These are phyloP conservation scores for Aegilops bicornis DNA, from an alignment of 176 grass and related monocot genomes.

Conservation along the genomic window DNA sequence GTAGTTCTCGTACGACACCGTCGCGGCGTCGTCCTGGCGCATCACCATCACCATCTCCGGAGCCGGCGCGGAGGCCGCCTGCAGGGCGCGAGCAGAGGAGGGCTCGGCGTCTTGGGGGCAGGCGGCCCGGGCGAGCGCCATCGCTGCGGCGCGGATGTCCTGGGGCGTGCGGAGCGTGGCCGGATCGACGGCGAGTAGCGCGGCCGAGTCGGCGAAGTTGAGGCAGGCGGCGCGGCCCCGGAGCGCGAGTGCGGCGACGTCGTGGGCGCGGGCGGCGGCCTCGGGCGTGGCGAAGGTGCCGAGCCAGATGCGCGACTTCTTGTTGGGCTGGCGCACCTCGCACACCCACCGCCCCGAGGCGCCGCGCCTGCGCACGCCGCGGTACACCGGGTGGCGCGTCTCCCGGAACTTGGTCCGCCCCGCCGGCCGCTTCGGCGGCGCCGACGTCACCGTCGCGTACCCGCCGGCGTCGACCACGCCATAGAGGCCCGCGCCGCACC, in stretches of 20 bases:
- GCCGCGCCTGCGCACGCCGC: too few relatives aligned
- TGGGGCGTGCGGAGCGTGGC: constrained; percentile 46
- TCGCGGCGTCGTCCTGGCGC: too few relatives aligned
- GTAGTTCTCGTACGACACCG: too few relatives aligned
- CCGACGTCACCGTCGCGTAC: too few relatives aligned
- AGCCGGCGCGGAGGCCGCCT: too few relatives aligned
- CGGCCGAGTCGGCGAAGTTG: constrained; percentile 78
- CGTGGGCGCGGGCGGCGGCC: constrained; percentile 84
- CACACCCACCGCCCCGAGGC: constrained; percentile 59
- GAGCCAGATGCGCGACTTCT: constrained; percentile 91
- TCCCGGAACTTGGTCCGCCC: too few relatives aligned
- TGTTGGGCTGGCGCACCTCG: constrained; percentile 80
- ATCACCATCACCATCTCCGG: too few relatives aligned
- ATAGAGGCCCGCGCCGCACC: background rate
- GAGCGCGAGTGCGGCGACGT: constrained; percentile 72
- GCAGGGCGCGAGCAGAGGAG: too few relatives aligned
- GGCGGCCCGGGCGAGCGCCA: constrained; percentile 50
- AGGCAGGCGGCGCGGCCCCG: constrained; percentile 55
- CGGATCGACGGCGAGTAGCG: constrained; percentile 48
- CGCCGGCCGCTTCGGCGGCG: too few relatives aligned
- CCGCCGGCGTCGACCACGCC: too few relatives aligned
- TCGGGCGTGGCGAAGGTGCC: constrained; percentile 75
- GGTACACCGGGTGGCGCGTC: too few relatives aligned
- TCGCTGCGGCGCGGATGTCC: constrained; percentile 71
- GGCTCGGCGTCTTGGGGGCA: background rate